Base-by-base conservation (phyloP, 768 basidiomycete species). In the Rhodotorula sphaerocarpa region DNA sequence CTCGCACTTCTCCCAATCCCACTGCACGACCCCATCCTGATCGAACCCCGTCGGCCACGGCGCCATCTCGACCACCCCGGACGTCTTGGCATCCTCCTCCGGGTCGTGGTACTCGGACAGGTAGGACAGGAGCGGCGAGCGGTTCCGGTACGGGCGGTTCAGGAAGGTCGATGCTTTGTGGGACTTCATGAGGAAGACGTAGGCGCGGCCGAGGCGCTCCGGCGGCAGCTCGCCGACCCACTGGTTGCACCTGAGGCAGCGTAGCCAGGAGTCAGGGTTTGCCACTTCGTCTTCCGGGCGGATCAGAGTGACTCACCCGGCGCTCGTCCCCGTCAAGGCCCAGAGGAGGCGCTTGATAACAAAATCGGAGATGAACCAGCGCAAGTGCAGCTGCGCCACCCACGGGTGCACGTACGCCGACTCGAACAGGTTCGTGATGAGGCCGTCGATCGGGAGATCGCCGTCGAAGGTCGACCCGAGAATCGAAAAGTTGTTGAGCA, bases 141-240 rank as follows among this genome's bases (percentile, higher is more conserved):
- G 75, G 25, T 39, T 20, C 16, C 78, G 75, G 71, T 80, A 83
- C 5, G 82, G 82, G 21, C 80, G 77, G 68, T 83, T 83, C 55
- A 71, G 51, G 73, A 81, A 84, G 12, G 80, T 79, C 80, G 83
- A 81, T 9, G 81, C 83, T 69, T 79, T 80, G 67, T 79, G 79
- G 4, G 80, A 81, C 78, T 82, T 65, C 55, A 83, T 83, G 57
- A 84, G 73, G 72, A 84, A 84, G 31, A 83, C 82, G 72, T 83
- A 84, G 23, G 83, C 82, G 50, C 83, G 74, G 3, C 83, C 83
- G 31, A 82, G 76, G 36, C 81, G 75, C 30, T 80, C 79, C 0
- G 78, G 75, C 23, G 80, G 80, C 3, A 83, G 75, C 70, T 82
- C 81, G 3, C 82, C 83, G 23, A 80, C 82, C 82, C 82, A 84